Conservation (phyloP, 2,329 filamentous ascomycete genomes). For the Microsporum ferrugineum region DNA sequence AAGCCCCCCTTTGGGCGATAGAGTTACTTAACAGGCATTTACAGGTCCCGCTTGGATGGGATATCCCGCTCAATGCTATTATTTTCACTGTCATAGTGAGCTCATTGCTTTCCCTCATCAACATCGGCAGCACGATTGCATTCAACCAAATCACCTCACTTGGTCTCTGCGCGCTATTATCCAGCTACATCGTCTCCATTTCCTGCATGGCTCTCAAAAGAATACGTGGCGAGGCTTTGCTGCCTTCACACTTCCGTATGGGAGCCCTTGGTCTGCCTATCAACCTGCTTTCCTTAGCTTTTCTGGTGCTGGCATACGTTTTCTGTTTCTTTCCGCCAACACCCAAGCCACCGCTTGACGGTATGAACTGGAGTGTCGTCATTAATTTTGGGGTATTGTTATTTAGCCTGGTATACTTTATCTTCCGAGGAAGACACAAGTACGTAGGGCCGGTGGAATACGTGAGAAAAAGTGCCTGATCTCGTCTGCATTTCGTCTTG, state of each 20-base stretch:
- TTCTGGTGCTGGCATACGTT: constrained; percentile 9
- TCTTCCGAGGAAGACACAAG: constrained; percentile 20
- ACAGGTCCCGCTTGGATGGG: constrained; percentile 25
- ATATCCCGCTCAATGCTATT: constrained; percentile 40
- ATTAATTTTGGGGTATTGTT: constrained; percentile 32
- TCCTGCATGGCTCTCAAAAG: constrained; percentile 34
- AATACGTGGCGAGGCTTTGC: constrained; percentile 31
- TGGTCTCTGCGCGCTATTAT: constrained; percentile 30
- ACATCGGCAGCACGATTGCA: constrained; percentile 38
- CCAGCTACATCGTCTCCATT: constrained; percentile 38
- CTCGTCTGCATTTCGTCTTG: neutral
- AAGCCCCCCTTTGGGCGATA: neutral
- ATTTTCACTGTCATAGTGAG: constrained; percentile 35
- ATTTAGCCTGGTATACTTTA: constrained; percentile 32
- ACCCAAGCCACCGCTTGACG: neutral
- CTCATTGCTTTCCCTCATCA: constrained; percentile 40
- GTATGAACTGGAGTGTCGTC: constrained; percentile 26
- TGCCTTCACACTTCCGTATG: constrained; percentile 35
- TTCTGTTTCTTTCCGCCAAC: constrained; percentile 10
- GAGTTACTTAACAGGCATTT: neutral
- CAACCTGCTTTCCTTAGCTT: constrained; percentile 8
- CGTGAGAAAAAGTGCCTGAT: neutral
- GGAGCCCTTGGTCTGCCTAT: constrained; percentile 22
- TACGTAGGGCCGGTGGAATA: constrained; percentile 19
- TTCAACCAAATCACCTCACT: constrained; percentile 36